Percentiles rank a stretch among this genome's conserved stretches.
phyloP scores from a whole-genome alignment of 768 basidiomycete species.

The Psilocybe sp. region DNA sequence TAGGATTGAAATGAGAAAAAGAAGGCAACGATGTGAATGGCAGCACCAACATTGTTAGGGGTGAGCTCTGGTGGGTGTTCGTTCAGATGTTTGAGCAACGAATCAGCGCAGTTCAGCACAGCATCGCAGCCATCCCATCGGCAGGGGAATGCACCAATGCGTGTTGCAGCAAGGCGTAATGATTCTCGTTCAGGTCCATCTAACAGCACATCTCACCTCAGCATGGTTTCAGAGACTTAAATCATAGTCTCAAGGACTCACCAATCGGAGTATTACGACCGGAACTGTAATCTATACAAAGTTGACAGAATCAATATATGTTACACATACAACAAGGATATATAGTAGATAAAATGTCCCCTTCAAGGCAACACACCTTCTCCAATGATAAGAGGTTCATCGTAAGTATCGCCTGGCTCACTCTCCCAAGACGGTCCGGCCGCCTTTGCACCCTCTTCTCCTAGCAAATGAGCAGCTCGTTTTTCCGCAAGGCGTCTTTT shows the following conservation, averaged over 20 bases:
- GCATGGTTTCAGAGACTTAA: background rate
- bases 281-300: background rate
- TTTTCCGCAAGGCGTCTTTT: no score
- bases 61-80: conserved; percentile 19
- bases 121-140: conserved; percentile 59
- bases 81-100: conserved; percentile 48
- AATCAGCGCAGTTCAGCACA: conserved; percentile 50
- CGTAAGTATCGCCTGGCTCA: conserved; percentile 1
- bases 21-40: conserved; percentile 1
- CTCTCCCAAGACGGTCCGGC: no score
- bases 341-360: background rate
- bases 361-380: conserved; percentile 19
- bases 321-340: background rate
- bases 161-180: conserved; percentile 44
- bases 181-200: conserved; percentile 43
- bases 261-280: conserved; percentile 9
- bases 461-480: no score
- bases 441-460: no score
- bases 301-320: conserved; percentile 3
- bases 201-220: conserved; percentile 21
- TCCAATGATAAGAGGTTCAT: conserved; percentile 8
- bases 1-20: conserved; percentile 4
- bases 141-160: conserved; percentile 47
- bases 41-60: conserved; percentile 15
- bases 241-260: conserved; percentile 12